Conservation (phyloP, 2,329 filamentous ascomycete genomes). For the Pseudonectria foliicola region DNA sequence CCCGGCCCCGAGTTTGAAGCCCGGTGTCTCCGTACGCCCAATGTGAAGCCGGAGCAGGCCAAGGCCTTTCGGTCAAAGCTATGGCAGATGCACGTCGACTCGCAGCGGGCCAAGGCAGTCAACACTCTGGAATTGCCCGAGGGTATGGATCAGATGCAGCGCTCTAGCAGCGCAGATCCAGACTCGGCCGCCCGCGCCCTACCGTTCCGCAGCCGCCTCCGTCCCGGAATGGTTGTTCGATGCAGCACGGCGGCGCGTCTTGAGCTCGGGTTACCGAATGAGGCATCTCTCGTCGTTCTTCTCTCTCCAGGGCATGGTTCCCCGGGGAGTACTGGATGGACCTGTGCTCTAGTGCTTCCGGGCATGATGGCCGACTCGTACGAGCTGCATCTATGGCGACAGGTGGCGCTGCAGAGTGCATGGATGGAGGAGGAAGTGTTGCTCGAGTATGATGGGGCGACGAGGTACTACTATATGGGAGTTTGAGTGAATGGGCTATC, state of each 20-base stretch:
- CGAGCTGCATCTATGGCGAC: conserved; percentile 33
- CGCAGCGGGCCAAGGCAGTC: conserved; percentile 13
- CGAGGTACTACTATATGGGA: conserved; percentile 35
- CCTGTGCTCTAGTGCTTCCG: conserved; percentile 31
- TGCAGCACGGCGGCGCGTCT: conserved; percentile 19
- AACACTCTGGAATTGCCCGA: too few relatives aligned
- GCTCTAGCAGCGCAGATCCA: conserved; percentile 24
- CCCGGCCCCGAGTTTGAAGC: conserved; percentile 32
- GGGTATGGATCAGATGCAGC: conserved; percentile 2
- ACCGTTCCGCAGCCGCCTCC: conserved; percentile 33
- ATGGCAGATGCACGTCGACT: conserved; percentile 36
- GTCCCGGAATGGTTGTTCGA: conserved; percentile 35
- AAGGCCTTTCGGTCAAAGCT: conserved; percentile 35
- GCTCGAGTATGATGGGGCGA: conserved; percentile 35
- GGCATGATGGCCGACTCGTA: conserved; percentile 29
- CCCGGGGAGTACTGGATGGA: conserved; percentile 22
- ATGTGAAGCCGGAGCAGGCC: conserved; percentile 31
- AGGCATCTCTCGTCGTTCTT: conserved; percentile 25
- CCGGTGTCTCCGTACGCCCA: conserved; percentile 32
- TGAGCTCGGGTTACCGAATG: conserved; percentile 6
- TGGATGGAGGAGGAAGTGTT: conserved; percentile 35
- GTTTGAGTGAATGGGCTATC: conserved; percentile 4
- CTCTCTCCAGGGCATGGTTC: conserved; percentile 22
- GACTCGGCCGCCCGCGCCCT: conserved; percentile 13
- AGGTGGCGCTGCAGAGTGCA: conserved; percentile 26